Conservation (phyloP, 2,329 filamentous ascomycete genomes). For the Hypoxylon sp. region DNA sequence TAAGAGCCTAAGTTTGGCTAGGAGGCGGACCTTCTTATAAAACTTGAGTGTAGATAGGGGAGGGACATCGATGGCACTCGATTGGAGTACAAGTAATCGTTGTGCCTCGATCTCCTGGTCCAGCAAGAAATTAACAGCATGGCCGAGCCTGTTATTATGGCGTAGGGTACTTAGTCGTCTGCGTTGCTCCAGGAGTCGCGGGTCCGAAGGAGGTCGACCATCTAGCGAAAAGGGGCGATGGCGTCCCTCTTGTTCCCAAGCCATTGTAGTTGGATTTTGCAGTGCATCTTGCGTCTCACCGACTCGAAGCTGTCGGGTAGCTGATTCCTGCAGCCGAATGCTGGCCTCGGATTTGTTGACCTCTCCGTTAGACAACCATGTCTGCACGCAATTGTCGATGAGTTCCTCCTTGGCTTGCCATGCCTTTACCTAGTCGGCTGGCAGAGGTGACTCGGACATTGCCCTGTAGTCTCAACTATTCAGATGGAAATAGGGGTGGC, state of each 20-base stretch:
- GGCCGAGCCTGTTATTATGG: not conserved
- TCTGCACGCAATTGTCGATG: conserved; percentile 23
- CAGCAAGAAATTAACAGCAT: conserved; percentile 29
- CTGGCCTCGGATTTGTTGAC: not conserved
- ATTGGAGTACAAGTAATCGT: conserved; percentile 28
- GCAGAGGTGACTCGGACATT: conserved; percentile 16
- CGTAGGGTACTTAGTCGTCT: not conserved
- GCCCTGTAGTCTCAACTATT: not conserved
- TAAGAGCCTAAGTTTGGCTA: conserved; percentile 27
- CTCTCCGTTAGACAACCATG: conserved; percentile 24
- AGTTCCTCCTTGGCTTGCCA: conserved; percentile 25
- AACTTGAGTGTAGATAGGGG: conserved; percentile 21
- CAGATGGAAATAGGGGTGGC: not conserved
- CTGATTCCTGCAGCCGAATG: not conserved
- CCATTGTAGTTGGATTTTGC: not conserved
- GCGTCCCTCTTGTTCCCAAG: conserved; percentile 4
- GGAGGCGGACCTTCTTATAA: conserved; percentile 6
- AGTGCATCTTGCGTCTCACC: not conserved
- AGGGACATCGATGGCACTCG: conserved; percentile 4
- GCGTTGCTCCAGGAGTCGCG: conserved; percentile 9
- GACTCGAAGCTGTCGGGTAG: not conserved
- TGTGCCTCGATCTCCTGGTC: conserved; percentile 39
- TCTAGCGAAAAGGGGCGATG: conserved; percentile 18
- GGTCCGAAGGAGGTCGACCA: conserved; percentile 12
- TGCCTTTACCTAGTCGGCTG: conserved; percentile 19